phyloP scores from a whole-genome alignment of 257 asterid genomes.

The Dorcoceras hygrometricum region DNA sequence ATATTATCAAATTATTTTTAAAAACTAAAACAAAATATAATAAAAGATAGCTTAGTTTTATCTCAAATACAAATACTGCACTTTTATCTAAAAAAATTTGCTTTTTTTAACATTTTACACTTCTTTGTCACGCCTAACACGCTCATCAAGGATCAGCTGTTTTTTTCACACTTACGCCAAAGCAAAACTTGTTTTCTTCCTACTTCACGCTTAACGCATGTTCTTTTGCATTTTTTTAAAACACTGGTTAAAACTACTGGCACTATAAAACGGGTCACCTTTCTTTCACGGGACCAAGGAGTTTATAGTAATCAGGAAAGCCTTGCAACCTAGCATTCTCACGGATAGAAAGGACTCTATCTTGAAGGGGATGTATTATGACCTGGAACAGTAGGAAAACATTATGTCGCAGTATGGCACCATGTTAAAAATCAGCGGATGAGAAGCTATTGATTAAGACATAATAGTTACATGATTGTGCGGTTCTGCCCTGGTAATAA shows the following conservation, averaged over 20 bases:
- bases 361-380: constrained; percentile 65
- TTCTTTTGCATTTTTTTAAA: neutral
- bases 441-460: neutral
- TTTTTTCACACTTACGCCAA: no score
- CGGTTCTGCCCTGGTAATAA: constrained; percentile 86
- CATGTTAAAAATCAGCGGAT: neutral
- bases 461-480: constrained; percentile 59
- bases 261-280: constrained; percentile 37
- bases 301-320: constrained; percentile 72
- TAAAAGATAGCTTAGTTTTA: no score
- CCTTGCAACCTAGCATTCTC: constrained; percentile 96
- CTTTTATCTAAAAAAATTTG: no score
- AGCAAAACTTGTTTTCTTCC: no score
- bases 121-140: no score
- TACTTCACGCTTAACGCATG: neutral
- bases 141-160: no score
- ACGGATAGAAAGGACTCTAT: constrained; percentile 76
- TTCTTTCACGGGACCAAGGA: constrained; percentile 69
- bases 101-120: no score
- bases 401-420: neutral
- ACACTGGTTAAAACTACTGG: neutral
- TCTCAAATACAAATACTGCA: no score
- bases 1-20: no score
- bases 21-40: no score
- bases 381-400: constrained; percentile 30